Percentiles rank a stretch among this genome's conserved stretches.
Conservation (phyloP, 2,329 filamentous ascomycete species). For the Plenodomus biglobosus region DNA sequence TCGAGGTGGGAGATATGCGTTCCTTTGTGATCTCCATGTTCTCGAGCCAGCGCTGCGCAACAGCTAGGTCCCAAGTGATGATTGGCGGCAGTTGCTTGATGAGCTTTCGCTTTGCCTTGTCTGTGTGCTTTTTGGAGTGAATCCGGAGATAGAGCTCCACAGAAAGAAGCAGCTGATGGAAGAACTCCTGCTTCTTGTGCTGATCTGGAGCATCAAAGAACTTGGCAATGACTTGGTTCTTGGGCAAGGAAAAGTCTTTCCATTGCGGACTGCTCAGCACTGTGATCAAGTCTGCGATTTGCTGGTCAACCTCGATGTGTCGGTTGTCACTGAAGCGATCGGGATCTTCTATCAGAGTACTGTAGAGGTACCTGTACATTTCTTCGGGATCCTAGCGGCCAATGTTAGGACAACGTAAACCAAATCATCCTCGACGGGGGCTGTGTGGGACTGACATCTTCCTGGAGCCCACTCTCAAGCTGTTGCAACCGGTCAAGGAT, state of each 20-base stretch:
- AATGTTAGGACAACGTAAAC: conserved; percentile 35
- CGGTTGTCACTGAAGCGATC: conserved; percentile 60
- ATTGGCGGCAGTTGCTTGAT: conserved; percentile 66
- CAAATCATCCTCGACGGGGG: conserved; percentile 14
- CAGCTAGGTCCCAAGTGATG: conserved; percentile 71
- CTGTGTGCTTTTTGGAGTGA: conserved; percentile 62
- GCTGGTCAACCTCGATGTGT: conserved; percentile 64
- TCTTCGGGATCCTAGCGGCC: conserved; percentile 43
- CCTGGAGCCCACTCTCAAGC: conserved; percentile 47
- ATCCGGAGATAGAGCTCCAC: conserved; percentile 72
- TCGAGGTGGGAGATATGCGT: conserved; percentile 48
- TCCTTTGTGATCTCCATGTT: conserved; percentile 67
- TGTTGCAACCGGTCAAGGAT: conserved; percentile 49
- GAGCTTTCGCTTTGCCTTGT: conserved; percentile 65
- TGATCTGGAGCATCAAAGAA: conserved; percentile 66
- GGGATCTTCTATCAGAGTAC: conserved; percentile 66
- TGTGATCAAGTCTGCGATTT: conserved; percentile 71
- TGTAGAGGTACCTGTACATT: conserved; percentile 64
- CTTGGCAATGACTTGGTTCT: conserved; percentile 72
- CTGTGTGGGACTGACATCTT: conserved; percentile 45
- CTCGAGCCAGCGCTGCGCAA: conserved; percentile 73
- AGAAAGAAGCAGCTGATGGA: conserved; percentile 74
- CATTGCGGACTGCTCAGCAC: conserved; percentile 69
- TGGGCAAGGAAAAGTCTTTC: conserved; percentile 70
- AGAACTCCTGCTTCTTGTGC: conserved; percentile 65